Conservation (phyloP, 495 filamentous ascomycete genomes). For the Podospora pseudocomata region DNA sequence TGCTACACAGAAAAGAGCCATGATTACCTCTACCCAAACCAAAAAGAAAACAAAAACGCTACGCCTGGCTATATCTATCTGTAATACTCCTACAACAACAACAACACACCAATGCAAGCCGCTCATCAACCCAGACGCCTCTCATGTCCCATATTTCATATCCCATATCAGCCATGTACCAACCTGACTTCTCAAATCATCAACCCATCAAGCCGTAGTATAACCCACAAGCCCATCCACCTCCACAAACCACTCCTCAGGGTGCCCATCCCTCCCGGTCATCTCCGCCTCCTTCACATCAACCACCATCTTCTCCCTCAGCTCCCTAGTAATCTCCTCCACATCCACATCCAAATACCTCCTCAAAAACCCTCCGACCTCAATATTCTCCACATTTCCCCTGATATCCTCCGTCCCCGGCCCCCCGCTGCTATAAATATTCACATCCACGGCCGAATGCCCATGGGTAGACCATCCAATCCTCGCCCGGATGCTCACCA, state of each 20-base stretch:
- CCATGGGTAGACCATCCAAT: constrained; percentile 91
- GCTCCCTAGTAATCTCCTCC: constrained; percentile 65
- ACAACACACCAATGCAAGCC: not conserved
- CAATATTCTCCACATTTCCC: constrained; percentile 94
- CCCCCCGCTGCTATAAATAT: constrained; percentile 72
- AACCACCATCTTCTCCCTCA: constrained; percentile 55
- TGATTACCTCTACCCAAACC: not conserved
- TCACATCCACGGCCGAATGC: constrained; percentile 86
- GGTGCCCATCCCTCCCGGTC: constrained; percentile 17
- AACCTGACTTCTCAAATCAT: not conserved
- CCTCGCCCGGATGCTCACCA: constrained; percentile 81
- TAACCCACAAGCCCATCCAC: not conserved
- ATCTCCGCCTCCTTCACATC: constrained; percentile 16
- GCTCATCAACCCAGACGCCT: not conserved
- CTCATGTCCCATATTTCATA: not conserved
- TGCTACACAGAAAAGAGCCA: not conserved
- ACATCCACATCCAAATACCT: constrained; percentile 79
- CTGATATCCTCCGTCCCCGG: constrained; percentile 48
- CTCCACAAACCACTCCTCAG: constrained; percentile 16
- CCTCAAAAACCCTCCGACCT: constrained; percentile 76
- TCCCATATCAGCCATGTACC: not conserved
- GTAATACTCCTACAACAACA: not conserved
- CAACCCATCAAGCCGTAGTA: not conserved
- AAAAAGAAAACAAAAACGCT: not conserved
- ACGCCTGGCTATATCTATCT: not conserved